These are phyloP conservation scores for Teunomyces tritomae DNA, from an alignment of 805 yeast genomes.

Conservation along the genomic window DNA sequence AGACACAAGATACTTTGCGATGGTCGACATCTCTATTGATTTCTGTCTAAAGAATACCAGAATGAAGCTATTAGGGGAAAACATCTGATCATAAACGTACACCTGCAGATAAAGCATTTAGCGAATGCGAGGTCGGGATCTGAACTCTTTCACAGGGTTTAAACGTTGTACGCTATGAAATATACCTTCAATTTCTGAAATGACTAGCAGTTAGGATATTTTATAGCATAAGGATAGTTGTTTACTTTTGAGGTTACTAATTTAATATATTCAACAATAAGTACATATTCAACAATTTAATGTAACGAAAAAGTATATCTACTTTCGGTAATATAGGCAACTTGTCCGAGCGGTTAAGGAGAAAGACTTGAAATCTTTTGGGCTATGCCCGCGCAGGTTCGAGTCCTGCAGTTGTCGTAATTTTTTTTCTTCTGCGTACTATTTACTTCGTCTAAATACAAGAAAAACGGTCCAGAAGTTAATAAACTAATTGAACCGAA, in stretches of 20 bases:
- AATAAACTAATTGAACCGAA: no score
- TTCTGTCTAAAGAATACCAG: neutral
- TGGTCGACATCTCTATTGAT: neutral
- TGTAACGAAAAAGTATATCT: no score
- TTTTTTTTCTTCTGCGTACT: conserved; percentile 1
- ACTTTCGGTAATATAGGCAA: conserved; percentile 3
- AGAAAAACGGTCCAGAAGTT: no score
- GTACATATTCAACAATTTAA: neutral
- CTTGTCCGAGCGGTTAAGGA: conserved; percentile 13
- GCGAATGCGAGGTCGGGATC: neutral
- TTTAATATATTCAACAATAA: no score
- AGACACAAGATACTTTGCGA: neutral
- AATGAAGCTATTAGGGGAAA: neutral
- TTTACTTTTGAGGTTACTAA: no score
- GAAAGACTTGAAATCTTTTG: conserved; percentile 11
- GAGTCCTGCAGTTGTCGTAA: conserved; percentile 12
- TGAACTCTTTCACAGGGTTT: no score
- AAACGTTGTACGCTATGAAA: no score
- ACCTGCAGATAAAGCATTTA: neutral
- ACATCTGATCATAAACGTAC: neutral
- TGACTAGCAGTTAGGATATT: no score
- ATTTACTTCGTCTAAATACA: no score
- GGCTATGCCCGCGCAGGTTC: conserved; percentile 13
- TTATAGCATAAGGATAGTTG: no score
- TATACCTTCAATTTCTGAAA: no score